A percentile compares a stretch with the other conserved stretches of the same genome.
These are phyloP conservation scores for Omphalea diandra DNA, from an alignment of 441 rosid genomes.

Conservation along the genomic window DNA sequence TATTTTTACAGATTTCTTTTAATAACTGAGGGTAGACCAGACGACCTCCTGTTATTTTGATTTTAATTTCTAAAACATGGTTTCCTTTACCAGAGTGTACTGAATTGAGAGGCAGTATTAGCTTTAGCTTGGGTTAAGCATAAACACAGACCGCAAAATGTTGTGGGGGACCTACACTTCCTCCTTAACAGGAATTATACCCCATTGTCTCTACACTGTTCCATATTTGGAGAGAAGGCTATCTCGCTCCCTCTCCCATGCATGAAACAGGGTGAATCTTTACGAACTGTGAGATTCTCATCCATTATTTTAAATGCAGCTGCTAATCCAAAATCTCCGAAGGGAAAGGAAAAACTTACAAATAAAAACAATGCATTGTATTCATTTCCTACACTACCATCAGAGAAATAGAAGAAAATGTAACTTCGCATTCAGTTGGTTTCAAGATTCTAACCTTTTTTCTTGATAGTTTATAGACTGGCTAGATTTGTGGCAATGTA, in stretches of 20 bases:
- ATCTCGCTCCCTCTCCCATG: neutral
- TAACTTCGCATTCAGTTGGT: too few relatives aligned
- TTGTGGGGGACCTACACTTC: neutral
- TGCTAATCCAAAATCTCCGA: too few relatives aligned
- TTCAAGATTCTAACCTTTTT: too few relatives aligned
- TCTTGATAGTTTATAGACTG: too few relatives aligned
- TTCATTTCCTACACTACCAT: too few relatives aligned
- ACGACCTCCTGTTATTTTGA: neutral
- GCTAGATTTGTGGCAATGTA: too few relatives aligned
- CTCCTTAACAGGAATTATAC: neutral
- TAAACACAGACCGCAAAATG: neutral
- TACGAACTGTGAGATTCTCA: too few relatives aligned
- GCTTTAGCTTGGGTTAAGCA: neutral
- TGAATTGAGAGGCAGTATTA: neutral
- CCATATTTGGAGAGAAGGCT: neutral
- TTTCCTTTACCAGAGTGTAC: neutral
- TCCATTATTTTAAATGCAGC: too few relatives aligned
- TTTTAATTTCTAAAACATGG: constrained; percentile 4
- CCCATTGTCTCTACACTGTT: neutral
- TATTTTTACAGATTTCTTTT: neutral
- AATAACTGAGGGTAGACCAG: neutral
- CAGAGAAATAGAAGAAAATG: too few relatives aligned
- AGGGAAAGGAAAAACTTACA: too few relatives aligned
- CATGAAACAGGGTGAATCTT: neutral
- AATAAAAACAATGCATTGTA: too few relatives aligned